Evolutionary conservation across 768 basidiomycete species (phyloP).

Genomic region (Suillus weaverae): DNA sequence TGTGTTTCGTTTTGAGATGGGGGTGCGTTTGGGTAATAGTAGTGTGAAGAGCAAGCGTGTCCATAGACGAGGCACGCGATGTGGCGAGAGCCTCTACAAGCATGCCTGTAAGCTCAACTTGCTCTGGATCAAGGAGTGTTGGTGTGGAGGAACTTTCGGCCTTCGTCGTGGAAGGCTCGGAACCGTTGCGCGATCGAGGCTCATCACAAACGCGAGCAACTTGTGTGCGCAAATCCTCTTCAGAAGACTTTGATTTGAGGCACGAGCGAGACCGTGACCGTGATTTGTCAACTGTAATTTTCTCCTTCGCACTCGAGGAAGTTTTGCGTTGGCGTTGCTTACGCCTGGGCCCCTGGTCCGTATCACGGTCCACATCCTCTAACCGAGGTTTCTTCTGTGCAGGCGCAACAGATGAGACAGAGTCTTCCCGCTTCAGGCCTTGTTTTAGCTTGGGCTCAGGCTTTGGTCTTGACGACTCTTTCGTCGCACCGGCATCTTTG

Average conservation of each 20-base stretch:
- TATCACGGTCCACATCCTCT: slow-evolving; percentile 3
- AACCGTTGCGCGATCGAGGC: slow-evolving; percentile 6
- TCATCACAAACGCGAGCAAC: slow-evolving; percentile 6
- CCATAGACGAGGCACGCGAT: slow-evolving; percentile 68
- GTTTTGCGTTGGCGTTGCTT: background rate
- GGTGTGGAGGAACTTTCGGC: slow-evolving; percentile 1
- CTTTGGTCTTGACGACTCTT: background rate
- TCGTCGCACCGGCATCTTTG: background rate
- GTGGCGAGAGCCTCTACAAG: slow-evolving; percentile 69
- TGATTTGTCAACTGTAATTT: slow-evolving; percentile 5
- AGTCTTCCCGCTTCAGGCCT: slow-evolving; percentile 6
- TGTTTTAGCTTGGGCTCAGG: slow-evolving; percentile 1
- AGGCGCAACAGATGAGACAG: slow-evolving; percentile 12
- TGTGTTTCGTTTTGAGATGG: slow-evolving; percentile 38
- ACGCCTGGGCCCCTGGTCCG: background rate
- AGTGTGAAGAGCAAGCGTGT: slow-evolving; percentile 53
- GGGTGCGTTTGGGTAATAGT: slow-evolving; percentile 56
- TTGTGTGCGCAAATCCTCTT: slow-evolving; percentile 2
- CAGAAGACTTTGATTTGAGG: background rate
- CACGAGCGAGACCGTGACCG: slow-evolving; percentile 15
- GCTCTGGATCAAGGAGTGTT: slow-evolving; percentile 14
- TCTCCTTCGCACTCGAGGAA: background rate
- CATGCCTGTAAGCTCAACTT: slow-evolving; percentile 59
- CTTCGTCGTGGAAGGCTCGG: background rate
- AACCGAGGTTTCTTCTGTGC: slow-evolving; percentile 24